Percentiles rank a stretch among this genome's conserved stretches.
These are phyloP conservation scores for Trichosporon coremiiforme DNA, from an alignment of 1,284 basidiomycete genomes.

Conservation along the genomic window DNA sequence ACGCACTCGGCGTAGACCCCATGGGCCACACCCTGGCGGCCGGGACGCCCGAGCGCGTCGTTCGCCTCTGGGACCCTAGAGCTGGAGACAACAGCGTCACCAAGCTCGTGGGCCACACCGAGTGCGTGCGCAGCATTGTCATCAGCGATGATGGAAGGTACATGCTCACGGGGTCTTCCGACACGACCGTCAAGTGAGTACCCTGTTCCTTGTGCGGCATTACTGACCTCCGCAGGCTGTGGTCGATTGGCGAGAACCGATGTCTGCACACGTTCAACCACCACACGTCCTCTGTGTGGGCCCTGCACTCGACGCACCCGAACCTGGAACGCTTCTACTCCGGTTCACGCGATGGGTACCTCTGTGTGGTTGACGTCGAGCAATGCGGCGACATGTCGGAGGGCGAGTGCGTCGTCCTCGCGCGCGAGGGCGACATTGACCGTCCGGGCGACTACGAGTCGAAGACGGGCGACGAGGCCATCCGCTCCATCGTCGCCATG, in stretches of 20 bases:
- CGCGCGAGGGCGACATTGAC: constrained; percentile 62
- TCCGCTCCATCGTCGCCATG: constrained; percentile 80
- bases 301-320: constrained; percentile 82
- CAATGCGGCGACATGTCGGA: constrained; percentile 76
- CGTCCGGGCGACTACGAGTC: constrained; percentile 41
- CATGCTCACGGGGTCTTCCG: constrained; percentile 86
- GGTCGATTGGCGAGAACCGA: constrained; percentile 85
- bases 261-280: constrained; percentile 96
- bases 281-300: constrained; percentile 95
- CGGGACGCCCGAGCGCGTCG: constrained; percentile 85
- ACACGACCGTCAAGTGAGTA: constrained; percentile 64
- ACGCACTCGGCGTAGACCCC: constrained; percentile 75
- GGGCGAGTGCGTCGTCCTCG: constrained; percentile 84
- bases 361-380: constrained; percentile 88
- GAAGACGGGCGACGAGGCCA: constrained; percentile 65
- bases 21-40: constrained; percentile 79
- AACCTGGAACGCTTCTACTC: constrained; percentile 92
- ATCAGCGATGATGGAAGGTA: constrained; percentile 87
- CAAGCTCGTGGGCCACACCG: constrained; percentile 88
- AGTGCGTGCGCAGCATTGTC: constrained; percentile 88
- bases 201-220: background rate
- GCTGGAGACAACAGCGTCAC: constrained; percentile 64
- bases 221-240: constrained; percentile 67
- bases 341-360: constrained; percentile 84
- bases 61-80: constrained; percentile 91